Evolutionary conservation across 192 early-diverging fungal species (phyloP).

Genomic region (Backusella westeae): DNA sequence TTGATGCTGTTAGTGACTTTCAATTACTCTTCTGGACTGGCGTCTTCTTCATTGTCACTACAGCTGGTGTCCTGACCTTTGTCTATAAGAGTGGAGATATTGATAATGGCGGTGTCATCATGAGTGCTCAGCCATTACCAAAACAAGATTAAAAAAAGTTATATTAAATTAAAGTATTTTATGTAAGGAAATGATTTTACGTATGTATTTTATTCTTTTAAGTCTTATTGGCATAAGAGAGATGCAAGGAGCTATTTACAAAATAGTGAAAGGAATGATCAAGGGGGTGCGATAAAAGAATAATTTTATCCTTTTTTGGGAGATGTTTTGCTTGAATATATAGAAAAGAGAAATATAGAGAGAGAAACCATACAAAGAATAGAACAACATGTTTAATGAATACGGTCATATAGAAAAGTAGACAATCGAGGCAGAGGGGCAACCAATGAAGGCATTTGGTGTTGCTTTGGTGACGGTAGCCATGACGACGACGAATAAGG

Average conservation of each 20-base stretch:
- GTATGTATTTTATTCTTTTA: not conserved
- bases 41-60: constrained; percentile 21
- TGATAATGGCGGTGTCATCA: constrained; percentile 14
- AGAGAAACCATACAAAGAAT: not conserved
- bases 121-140: constrained; percentile 21
- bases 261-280: constrained; percentile 9
- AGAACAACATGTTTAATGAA: not conserved
- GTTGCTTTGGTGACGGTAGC: not conserved
- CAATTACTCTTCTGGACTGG: constrained; percentile 38
- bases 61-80: constrained; percentile 22
- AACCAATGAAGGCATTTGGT: not conserved
- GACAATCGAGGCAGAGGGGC: constrained; percentile 4
- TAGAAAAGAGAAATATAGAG: not conserved
- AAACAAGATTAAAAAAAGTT: constrained; percentile 25
- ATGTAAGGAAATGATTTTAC: too few relatives aligned
- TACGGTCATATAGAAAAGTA: not conserved
- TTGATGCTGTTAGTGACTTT: constrained; percentile 26
- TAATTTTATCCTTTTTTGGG: not conserved
- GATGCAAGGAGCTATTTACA: constrained; percentile 9
- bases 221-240: not conserved
- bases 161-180: not conserved
- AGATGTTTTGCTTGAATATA: not conserved
- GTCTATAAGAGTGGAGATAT: constrained; percentile 21
- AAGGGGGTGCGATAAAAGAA: not conserved
- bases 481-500: constrained; percentile 7